Evolutionary conservation across 1,284 basidiomycete genomes (phyloP).

Genomic region (Volvariella volvacea): DNA sequence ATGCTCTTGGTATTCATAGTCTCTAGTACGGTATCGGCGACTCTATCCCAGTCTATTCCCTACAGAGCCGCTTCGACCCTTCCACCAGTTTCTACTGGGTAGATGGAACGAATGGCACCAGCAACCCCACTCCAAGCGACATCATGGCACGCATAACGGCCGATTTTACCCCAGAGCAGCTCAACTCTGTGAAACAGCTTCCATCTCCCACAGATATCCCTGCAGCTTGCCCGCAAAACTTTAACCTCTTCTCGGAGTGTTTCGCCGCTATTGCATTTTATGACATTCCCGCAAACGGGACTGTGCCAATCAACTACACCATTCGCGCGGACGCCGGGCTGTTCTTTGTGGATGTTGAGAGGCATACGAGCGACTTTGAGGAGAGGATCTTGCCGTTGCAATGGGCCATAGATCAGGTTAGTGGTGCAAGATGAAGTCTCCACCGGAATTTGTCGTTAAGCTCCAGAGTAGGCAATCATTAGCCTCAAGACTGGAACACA

Average conservation of each 20-base stretch:
- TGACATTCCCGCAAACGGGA: conserved; percentile 39
- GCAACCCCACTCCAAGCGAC: conserved; percentile 41
- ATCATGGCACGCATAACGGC: conserved; percentile 52
- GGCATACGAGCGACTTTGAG: conserved; percentile 67
- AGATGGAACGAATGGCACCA: conserved; percentile 48
- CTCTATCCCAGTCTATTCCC: conserved; percentile 40
- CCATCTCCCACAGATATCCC: conserved; percentile 43
- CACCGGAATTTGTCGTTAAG: conserved; percentile 7
- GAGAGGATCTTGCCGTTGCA: conserved; percentile 64
- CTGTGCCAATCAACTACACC: conserved; percentile 58
- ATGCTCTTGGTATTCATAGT: neutral
- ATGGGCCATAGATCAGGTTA: conserved; percentile 68
- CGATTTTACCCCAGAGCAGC: conserved; percentile 40
- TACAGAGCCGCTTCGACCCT: conserved; percentile 45
- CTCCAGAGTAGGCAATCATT: conserved; percentile 49
- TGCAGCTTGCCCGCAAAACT: conserved; percentile 64
- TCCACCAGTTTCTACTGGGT: conserved; percentile 57
- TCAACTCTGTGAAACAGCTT: conserved; percentile 39
- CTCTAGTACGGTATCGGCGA: conserved; percentile 59
- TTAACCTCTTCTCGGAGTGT: conserved; percentile 63
- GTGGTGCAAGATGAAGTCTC: conserved; percentile 10
- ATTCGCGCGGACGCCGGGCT: conserved; percentile 64
- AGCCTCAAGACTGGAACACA: conserved; percentile 51
- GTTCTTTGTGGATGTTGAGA: conserved; percentile 54
- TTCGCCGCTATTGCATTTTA: conserved; percentile 68